These are phyloP conservation scores for Pseudoturritis turrita DNA, from an alignment of 345 rosid genomes.

Conservation along the genomic window DNA sequence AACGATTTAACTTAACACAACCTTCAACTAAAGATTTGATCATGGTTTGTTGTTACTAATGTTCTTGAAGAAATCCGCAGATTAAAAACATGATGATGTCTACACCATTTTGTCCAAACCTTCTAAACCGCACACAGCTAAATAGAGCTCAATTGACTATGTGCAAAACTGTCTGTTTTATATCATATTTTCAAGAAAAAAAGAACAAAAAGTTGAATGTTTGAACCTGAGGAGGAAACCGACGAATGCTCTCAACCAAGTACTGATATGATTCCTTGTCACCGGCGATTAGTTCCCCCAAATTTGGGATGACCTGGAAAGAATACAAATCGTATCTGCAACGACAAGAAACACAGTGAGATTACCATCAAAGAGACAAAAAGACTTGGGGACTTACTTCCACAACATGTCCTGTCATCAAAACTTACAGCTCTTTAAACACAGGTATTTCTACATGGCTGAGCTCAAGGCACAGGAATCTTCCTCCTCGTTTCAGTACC, in stretches of 20 bases:
- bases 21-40: not conserved
- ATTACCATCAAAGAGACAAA: not conserved
- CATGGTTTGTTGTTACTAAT: not conserved
- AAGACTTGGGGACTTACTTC: not conserved
- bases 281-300: constrained; percentile 82
- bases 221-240: constrained; percentile 83
- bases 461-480: constrained; percentile 91
- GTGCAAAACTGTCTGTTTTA: no score
- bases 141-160: no score
- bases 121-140: not conserved
- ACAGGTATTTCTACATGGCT: constrained; percentile 86
- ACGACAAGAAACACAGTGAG: not conserved
- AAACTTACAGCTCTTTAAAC: constrained; percentile 81
- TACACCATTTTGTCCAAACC: not conserved
- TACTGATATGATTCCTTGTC: constrained; percentile 84
- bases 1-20: not conserved
- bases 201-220: not conserved
- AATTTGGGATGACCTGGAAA: constrained; percentile 71
- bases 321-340: constrained; percentile 87
- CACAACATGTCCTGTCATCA: not conserved
- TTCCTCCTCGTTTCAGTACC: constrained; percentile 90
- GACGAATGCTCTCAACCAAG: constrained; percentile 90
- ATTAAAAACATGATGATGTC: not conserved
- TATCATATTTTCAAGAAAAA: not conserved
- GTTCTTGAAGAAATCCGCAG: not conserved